Evolutionary conservation across 345 rosid species (phyloP), one percentile per base, ranked within the genome.

Genomic region (Anacardium occidentale): DNA sequence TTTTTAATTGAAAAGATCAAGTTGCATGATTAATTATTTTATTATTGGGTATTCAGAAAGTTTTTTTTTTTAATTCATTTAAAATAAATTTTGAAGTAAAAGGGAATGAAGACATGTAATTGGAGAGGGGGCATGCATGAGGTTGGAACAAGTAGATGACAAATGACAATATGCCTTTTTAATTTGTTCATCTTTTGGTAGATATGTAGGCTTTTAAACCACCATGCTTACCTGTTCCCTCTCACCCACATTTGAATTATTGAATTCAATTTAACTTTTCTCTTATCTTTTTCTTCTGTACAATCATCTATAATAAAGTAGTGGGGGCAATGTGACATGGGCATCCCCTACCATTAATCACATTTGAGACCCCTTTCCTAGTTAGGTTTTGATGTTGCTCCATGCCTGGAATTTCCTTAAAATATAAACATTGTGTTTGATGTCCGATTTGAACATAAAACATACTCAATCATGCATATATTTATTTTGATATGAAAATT

Each of bases 91-190:
- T 68, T 20, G 22, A 47, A 53, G 22, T 44, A 40, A 15, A 64
- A 6, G 75, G 73, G 73, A 75, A 64, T 24, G 75, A 47, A 64
- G 50, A 56, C 40, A 2, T 65, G 34, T 1, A 63, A 63, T 5
- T 18, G 5, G 20, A 37, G 61, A 50, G 73, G 65, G 48, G 52
- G 32, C 55, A 58, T 25, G 80, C n/a, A n/a, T n/a, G n/a, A n/a
- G n/a, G n/a, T n/a, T 37, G 80, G 75, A 71, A 74, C 85, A 71
- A 68, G 71, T 74, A 76, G 70, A 79, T 68, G 83, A 74, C 79
- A 79, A 79, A 77, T 54, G 75, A 54, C 77, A 68, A 50, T 29
- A 71, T 72, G 75, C 37, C 51, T 21, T 58, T n/a, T 61, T 62
- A 26, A 7, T 14, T 48, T 52, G 72, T 66, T 59, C 66, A 1